Evolutionary conservation across 305 asterid genomes (phyloP).

Genomic region (Withania somnifera): DNA sequence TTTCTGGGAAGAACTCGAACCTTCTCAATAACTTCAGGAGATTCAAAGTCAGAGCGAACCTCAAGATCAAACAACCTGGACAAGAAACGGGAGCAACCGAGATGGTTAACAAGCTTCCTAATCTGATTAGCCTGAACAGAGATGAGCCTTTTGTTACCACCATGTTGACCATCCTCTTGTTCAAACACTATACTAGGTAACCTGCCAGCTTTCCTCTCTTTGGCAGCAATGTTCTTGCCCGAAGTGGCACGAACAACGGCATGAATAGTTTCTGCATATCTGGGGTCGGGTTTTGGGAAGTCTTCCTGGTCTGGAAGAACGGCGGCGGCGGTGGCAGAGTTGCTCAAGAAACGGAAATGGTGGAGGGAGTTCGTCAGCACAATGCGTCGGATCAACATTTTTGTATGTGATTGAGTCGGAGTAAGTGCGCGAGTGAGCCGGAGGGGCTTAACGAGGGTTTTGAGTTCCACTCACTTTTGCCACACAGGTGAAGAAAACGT

Average conservation of each 20-base stretch:
- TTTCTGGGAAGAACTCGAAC: constrained; percentile 73
- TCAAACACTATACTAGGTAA: constrained; percentile 89
- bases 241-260: constrained; percentile 62
- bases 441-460: constrained; percentile 1
- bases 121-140: constrained; percentile 80
- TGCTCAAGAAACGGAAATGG: constrained; percentile 26
- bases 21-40: constrained; percentile 56
- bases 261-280: constrained; percentile 57
- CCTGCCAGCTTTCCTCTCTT: constrained; percentile 62
- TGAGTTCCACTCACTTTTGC: neutral
- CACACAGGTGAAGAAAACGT: too few species aligned
- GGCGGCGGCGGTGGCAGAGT: constrained; percentile 24
- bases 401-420: neutral
- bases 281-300: constrained; percentile 76
- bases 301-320: constrained; percentile 32
- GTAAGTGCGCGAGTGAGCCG: neutral
- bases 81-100: constrained; percentile 65
- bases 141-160: constrained; percentile 87
- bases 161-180: constrained; percentile 90
- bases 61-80: constrained; percentile 71
- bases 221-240: constrained; percentile 58
- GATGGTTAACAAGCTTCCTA: constrained; percentile 73
- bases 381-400: constrained; percentile 67
- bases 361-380: constrained; percentile 24
- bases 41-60: constrained; percentile 47